Conservation (phyloP, 2,329 filamentous ascomycete genomes). For the Aspergillus sp. region DNA sequence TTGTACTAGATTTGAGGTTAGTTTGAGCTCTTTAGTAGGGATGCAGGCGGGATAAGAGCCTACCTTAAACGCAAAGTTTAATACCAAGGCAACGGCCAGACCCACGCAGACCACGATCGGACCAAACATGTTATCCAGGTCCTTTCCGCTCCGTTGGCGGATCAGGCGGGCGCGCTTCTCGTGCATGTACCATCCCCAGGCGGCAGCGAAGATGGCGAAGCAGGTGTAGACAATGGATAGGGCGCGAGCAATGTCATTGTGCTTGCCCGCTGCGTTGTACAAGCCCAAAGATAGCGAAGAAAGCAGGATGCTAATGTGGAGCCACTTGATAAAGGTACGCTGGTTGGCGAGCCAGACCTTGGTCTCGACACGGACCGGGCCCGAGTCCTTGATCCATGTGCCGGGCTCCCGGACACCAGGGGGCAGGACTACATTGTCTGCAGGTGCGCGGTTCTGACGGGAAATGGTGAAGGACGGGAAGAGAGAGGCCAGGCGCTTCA, state of each 20-base stretch:
- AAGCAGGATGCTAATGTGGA: slow-evolving; percentile 88
- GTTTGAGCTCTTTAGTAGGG: background rate
- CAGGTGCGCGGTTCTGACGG: slow-evolving; percentile 65
- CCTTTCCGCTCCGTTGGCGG: slow-evolving; percentile 78
- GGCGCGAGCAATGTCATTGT: slow-evolving; percentile 71
- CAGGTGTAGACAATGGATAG: slow-evolving; percentile 82
- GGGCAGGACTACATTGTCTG: slow-evolving; percentile 64
- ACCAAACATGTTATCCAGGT: slow-evolving; percentile 87
- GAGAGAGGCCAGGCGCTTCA: slow-evolving; percentile 65
- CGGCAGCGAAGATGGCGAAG: slow-evolving; percentile 79
- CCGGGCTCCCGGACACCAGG: slow-evolving; percentile 85
- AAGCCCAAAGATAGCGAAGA: slow-evolving; percentile 80
- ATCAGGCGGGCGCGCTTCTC: slow-evolving; percentile 77
- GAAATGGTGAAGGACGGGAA: slow-evolving; percentile 82
- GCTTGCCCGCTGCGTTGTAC: slow-evolving; percentile 80
- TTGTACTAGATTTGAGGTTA: slow-evolving; percentile 32
- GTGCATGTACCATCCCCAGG: slow-evolving; percentile 87
- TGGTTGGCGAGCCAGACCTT: slow-evolving; percentile 99
- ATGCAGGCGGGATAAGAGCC: slow-evolving; percentile 1
- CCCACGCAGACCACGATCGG: slow-evolving; percentile 81
- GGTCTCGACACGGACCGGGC: slow-evolving; percentile 87
- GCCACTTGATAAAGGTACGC: slow-evolving; percentile 97
- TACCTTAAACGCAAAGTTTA: slow-evolving; percentile 86
- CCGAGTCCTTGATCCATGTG: slow-evolving; percentile 91
- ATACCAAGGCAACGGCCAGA: slow-evolving; percentile 72